Evolutionary conservation across 805 yeast species (phyloP), one percentile per base, ranked within the genome.

Genomic region (Suhomyces prunicola): DNA sequence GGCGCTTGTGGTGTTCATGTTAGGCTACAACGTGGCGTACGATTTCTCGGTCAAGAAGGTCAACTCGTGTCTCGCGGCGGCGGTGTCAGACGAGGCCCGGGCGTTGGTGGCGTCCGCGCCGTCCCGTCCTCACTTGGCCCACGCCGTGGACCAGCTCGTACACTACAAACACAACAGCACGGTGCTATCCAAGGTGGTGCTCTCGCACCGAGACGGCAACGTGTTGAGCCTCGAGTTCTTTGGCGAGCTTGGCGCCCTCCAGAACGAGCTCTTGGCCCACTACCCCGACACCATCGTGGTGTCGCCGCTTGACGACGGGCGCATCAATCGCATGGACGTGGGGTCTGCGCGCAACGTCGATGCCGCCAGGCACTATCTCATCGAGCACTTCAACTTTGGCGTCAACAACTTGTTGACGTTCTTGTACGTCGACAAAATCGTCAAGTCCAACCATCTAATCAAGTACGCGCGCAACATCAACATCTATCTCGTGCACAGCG

Each of bases 21-120:
- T 71, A n/a, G 68, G 76, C 1, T 74, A 72, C 60, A 64, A 67
- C 51, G 64, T 72, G 9, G 48, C 64, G n/a, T 73, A 74, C 54
- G 76, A 72, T 51, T 62, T 66, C 45, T 61, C 73, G 7, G 60
- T 72, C 40, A 62, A 60, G 48, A 58, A 58, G 17, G 41, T 68
- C 50, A 69, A 68, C 51, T 57, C 62, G 8, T 57, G 55, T 15
- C 50, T 68, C 41, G 59, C 66, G 12, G 36, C 52, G 6, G 39
- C 40, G 26, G 39, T 22, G 36, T 23, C 40, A 12, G 26, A 19
- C 2, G 44, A 15, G 24, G 45, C 40, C 22, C 13, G 33, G 13
- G 12, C 24, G 12, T 50, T 45, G 29, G 12, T 39, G 22, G 42
- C 15, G 7, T 9, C 24, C 4, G 42, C 24, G 15, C 15, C 42